Evolutionary conservation across 352 stramenopile genomes (phyloP).

Genomic region (Globisporangium echinulatum): DNA sequence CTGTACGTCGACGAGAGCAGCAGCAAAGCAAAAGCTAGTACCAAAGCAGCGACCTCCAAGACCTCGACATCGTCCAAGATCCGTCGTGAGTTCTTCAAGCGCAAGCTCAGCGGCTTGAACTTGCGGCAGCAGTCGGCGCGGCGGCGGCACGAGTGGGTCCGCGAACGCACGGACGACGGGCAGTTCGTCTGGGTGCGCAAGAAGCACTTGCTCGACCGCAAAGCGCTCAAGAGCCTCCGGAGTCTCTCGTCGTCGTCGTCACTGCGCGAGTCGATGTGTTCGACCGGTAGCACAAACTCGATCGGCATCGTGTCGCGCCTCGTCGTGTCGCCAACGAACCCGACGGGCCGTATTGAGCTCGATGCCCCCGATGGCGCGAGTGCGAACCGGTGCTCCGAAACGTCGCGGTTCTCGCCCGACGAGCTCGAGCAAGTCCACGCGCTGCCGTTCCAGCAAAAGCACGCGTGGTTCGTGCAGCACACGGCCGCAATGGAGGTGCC

Average conservation of each 20-base stretch:
- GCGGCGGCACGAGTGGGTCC: slow-evolving; percentile 78
- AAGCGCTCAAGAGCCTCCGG: slow-evolving; percentile 55
- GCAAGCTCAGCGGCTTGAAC: slow-evolving; percentile 73
- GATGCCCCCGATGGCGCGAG: slow-evolving; percentile 57
- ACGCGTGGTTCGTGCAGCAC: slow-evolving; percentile 86
- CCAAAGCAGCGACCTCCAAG: slow-evolving; percentile 10
- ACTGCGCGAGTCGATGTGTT: slow-evolving; percentile 64
- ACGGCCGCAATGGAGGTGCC: slow-evolving; percentile 79
- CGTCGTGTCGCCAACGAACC: slow-evolving; percentile 69
- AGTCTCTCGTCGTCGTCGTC: slow-evolving; percentile 47
- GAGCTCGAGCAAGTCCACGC: slow-evolving; percentile 63
- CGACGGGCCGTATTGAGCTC: slow-evolving; percentile 63
- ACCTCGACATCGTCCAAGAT: slow-evolving; percentile 33
- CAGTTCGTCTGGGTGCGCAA: slow-evolving; percentile 81
- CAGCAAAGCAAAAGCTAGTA: slow-evolving; percentile 27
- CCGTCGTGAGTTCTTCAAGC: slow-evolving; percentile 63
- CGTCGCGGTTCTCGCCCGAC: slow-evolving; percentile 55
- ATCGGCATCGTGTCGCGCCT: slow-evolving; percentile 72
- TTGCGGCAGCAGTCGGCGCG: slow-evolving; percentile 78
- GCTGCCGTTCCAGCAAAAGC: slow-evolving; percentile 83
- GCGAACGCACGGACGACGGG: slow-evolving; percentile 66
- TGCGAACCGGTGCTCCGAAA: slow-evolving; percentile 51
- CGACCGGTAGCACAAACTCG: slow-evolving; percentile 47
- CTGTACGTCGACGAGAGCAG: slow-evolving; percentile 61
- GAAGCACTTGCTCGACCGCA: slow-evolving; percentile 70